These are phyloP conservation scores for Podospora anserina DNA, from an alignment of 495 filamentous ascomycete species.

Conservation along the genomic window DNA sequence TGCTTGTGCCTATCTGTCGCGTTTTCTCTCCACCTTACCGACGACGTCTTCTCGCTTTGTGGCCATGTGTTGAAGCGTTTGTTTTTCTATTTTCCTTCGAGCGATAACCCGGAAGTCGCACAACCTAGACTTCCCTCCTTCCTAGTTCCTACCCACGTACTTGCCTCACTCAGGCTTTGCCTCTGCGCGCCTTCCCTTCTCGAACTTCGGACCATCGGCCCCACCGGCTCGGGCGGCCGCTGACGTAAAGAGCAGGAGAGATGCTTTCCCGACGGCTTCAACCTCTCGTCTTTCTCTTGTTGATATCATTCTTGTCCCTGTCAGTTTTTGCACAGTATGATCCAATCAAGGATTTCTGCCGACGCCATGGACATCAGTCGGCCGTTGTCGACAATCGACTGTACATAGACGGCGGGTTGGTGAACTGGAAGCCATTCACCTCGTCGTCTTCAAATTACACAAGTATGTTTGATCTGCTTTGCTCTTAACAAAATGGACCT, in stretches of 20 bases:
- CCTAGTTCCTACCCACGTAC: too few species aligned
- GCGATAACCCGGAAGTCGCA: background rate
- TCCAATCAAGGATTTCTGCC: conserved; percentile 48
- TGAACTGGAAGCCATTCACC: conserved; percentile 46
- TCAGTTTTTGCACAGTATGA: conserved; percentile 22
- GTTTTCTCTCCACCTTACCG: background rate
- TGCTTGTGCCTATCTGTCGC: background rate
- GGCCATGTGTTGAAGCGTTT: background rate
- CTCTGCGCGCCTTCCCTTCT: background rate
- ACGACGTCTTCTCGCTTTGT: background rate
- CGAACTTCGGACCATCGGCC: background rate
- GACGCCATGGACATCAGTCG: conserved; percentile 50
- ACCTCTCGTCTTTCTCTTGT: background rate
- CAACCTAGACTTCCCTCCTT: background rate
- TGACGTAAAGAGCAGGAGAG: background rate
- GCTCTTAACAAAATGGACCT: background rate
- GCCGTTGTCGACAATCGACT: conserved; percentile 47
- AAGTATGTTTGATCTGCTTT: conserved; percentile 30
- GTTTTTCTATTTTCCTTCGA: background rate
- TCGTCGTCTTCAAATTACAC: conserved; percentile 45
- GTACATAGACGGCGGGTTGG: conserved; percentile 51
- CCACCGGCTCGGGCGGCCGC: background rate
- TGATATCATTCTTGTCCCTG: background rate
- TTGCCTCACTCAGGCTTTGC: too few species aligned
- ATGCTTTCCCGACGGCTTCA: background rate